Conservation (phyloP, 768 basidiomycete species). For the Rhizopogon vesiculosus region DNA sequence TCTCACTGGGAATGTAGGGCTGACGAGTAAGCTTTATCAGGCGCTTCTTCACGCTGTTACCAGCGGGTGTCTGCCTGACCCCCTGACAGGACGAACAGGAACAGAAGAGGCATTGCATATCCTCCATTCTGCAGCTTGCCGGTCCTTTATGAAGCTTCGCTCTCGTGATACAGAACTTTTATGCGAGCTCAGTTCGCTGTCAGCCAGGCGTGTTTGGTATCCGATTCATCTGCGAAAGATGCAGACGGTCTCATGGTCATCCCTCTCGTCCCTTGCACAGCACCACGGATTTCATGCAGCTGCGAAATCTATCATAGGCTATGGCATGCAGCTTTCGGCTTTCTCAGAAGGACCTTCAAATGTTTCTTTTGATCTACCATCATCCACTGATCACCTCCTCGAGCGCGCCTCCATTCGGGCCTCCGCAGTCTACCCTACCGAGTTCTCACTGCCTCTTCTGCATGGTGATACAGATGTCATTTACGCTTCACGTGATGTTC, state of each 20-base stretch:
- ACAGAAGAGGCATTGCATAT: constrained; percentile 38
- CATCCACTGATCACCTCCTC: constrained; percentile 6
- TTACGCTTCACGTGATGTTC: constrained; percentile 2
- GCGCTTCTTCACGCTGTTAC: constrained; percentile 43
- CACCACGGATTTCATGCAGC: constrained; percentile 23
- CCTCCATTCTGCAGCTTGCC: constrained; percentile 31
- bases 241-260: constrained; percentile 33
- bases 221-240: constrained; percentile 32
- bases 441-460: not conserved
- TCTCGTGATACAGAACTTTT: constrained; percentile 28
- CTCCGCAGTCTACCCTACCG: not conserved
- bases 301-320: constrained; percentile 24
- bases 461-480: constrained; percentile 4
- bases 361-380: constrained; percentile 4
- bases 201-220: constrained; percentile 33
- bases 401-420: constrained; percentile 7
- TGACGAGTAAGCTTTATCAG: constrained; percentile 29
- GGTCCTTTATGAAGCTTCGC: constrained; percentile 35
- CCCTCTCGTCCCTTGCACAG: constrained; percentile 21
- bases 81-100: constrained; percentile 38
- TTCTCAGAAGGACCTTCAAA: constrained; percentile 11
- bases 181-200: constrained; percentile 26
- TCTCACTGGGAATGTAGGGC: constrained; percentile 20
- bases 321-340: constrained; percentile 12
- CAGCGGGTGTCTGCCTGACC: constrained; percentile 35